Percentiles rank a stretch among this genome's conserved stretches.
Evolutionary conservation across 2,329 filamentous ascomycete species (phyloP).

Genomic region (Aspergillus eucalypticola): DNA sequence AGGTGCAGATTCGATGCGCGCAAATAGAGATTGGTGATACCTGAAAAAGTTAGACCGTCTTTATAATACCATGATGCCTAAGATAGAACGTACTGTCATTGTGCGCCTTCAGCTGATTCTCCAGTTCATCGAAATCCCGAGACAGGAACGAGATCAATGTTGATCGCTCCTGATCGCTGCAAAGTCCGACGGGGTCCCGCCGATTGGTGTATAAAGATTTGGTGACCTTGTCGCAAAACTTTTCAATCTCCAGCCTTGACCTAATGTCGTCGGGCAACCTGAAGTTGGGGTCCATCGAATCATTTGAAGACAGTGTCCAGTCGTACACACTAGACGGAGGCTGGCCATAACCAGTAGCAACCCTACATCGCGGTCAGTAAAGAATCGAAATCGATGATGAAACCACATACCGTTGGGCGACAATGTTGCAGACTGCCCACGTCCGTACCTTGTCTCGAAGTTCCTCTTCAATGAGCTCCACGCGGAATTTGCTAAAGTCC

Average conservation of each 20-base stretch:
- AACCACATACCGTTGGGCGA: slow-evolving; percentile 60
- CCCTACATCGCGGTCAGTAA: slow-evolving; percentile 39
- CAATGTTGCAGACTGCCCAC: slow-evolving; percentile 68
- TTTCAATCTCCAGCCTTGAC: slow-evolving; percentile 57
- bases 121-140: slow-evolving; percentile 52
- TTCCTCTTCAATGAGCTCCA: slow-evolving; percentile 61
- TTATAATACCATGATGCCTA: not conserved
- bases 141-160: slow-evolving; percentile 48
- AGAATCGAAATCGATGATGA: not conserved
- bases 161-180: slow-evolving; percentile 46
- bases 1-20: slow-evolving; percentile 51
- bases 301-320: slow-evolving; percentile 54
- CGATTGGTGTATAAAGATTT: slow-evolving; percentile 58
- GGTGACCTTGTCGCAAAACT: slow-evolving; percentile 60
- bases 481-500: slow-evolving; percentile 53
- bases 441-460: slow-evolving; percentile 65
- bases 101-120: slow-evolving; percentile 51
- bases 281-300: slow-evolving; percentile 48
- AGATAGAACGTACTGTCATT: slow-evolving; percentile 39
- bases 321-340: slow-evolving; percentile 64
- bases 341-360: slow-evolving; percentile 69
- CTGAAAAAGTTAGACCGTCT: slow-evolving; percentile 21
- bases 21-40: slow-evolving; percentile 51
- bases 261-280: slow-evolving; percentile 55
- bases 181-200: slow-evolving; percentile 55